Evolutionary conservation across 176 grass and related monocot species (phyloP), one percentile per base, ranked within the genome.

Genomic region (Calamus simplicifolius): DNA sequence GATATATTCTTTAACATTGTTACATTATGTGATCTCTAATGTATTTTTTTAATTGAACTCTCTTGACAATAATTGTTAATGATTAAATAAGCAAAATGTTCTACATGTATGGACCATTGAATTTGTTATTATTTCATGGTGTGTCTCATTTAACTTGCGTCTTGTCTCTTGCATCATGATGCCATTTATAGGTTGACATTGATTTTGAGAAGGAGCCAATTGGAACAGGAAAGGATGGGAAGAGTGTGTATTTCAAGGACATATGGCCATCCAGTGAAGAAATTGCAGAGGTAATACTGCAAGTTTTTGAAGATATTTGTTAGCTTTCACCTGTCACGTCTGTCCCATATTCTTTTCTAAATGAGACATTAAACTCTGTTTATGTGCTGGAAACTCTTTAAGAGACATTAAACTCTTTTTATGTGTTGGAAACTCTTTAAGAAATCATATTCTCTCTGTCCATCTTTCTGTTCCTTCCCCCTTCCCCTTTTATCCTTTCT

Each of bases 231-330:
- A 78, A 61, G 49, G 53, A 71, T 75, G 72, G 58, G 19, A 62
- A 56, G 19, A 58, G 10, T 51, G 58, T 71, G 14, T 78, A 78
- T 29, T 50, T 71, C 27, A 64, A 58, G 50, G 75, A 78, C 49
- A 63, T 71, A 78, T 78, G 75, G 58, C 75, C 75, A 23, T 71
- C 67, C 17, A 54, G 50, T 70, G 75, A 70, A 64, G 75, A 78
- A 78, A 64, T 78, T 28, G 67, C 75, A 50, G 58, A 70, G 75
- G 75, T 78, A 52, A 49, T 50, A 8, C 26, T 5, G 27, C 6
- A 52, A 29, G 18, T 2, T 30, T 23, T 18, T 1, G n/a, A 13
- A 19, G 3, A 23, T 27, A 53, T 52, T 8, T 17, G 48, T 66
- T 52, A 52, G 25, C 1, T 18, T 52, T 5, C 21, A 29, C 12